Percentiles rank a stretch among this genome's conserved stretches.
phyloP scores from a whole-genome alignment of 2,329 filamentous ascomycete species.

The Aspergillus ruber region DNA sequence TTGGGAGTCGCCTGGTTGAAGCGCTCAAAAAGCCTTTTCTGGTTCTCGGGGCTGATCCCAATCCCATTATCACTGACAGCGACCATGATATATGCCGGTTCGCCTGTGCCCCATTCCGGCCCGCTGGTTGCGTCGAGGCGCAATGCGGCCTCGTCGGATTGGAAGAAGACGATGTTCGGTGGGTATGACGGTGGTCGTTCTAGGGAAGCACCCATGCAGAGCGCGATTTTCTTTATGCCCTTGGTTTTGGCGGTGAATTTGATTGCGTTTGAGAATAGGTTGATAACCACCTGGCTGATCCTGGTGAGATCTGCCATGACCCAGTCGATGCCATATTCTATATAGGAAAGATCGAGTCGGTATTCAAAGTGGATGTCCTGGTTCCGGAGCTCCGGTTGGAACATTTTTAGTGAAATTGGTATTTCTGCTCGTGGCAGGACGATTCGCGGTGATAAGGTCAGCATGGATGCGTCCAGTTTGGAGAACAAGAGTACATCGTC shows the following conservation, averaged over 20 bases:
- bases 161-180: constrained; percentile 30
- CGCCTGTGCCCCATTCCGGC: constrained; percentile 50
- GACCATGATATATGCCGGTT: constrained; percentile 62
- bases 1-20: constrained; percentile 72
- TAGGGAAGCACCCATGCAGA: constrained; percentile 47
- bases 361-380: constrained; percentile 63
- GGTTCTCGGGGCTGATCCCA: constrained; percentile 64
- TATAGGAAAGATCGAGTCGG: constrained; percentile 57
- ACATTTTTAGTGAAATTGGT: constrained; percentile 66
- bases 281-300: constrained; percentile 72
- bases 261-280: constrained; percentile 72
- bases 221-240: constrained; percentile 35
- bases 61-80: constrained; percentile 72
- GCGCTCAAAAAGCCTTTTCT: constrained; percentile 67
- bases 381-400: constrained; percentile 65
- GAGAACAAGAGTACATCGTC: constrained; percentile 68
- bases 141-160: constrained; percentile 11
- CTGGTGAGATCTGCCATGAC: constrained; percentile 66
- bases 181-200: constrained; percentile 39
- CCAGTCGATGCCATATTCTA: constrained; percentile 54
- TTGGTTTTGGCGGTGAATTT: constrained; percentile 64
- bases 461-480: constrained; percentile 68
- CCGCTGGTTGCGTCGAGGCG: constrained; percentile 29
- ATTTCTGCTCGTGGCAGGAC: constrained; percentile 63
- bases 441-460: constrained; percentile 65